Evolutionary conservation across 106 monocot species (phyloP), one percentile per base, ranked within the genome.

Genomic region (Dendrobium catenatum): DNA sequence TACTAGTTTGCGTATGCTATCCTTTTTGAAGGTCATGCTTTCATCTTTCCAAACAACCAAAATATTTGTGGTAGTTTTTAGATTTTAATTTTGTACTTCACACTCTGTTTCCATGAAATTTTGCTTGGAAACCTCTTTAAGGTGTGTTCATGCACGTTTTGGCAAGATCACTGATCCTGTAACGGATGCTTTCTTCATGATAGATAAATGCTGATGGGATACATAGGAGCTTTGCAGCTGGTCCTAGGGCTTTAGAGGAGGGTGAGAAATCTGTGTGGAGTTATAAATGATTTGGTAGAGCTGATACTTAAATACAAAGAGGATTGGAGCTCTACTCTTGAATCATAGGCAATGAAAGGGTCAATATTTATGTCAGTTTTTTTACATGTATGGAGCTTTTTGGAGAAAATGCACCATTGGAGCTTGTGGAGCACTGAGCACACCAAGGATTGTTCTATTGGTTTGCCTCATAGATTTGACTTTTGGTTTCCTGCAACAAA

Each of bases 361-460:
- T 84, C 78, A 83, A 81, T 79, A 72, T 85, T 81, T 83, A n/a
- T 83, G 79, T 86, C 73, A 79, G 80, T 82, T 86, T 85, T 70
- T 70, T 80, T 82, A 75, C 85, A 85, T 44, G 31, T 86, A 72
- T 90, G 91, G 91, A 88, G 91, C 84, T 24, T 78, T 84, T 86
- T 84, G 81, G 82, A 80, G 84, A 79, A 82, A 73, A 77, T 84
- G 80, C 76, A 78, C 75, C 84, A 88, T 84, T 91, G 91, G 89
- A 91, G 91, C 91, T 86, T 88, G 84, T 80, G 86, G 88, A 91
- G 86, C 88, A 91, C 79, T 84, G 80, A 80, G 81, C 77, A 76
- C 79, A 83, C 81, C 81, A 86, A 81, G 82, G 81, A 83, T 83
- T 87, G 77, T 78, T 83, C 70, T 85, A 86, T 86, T 88, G 91